Conservation (phyloP, 106 monocot genomes). For the Acorus calamus region DNA sequence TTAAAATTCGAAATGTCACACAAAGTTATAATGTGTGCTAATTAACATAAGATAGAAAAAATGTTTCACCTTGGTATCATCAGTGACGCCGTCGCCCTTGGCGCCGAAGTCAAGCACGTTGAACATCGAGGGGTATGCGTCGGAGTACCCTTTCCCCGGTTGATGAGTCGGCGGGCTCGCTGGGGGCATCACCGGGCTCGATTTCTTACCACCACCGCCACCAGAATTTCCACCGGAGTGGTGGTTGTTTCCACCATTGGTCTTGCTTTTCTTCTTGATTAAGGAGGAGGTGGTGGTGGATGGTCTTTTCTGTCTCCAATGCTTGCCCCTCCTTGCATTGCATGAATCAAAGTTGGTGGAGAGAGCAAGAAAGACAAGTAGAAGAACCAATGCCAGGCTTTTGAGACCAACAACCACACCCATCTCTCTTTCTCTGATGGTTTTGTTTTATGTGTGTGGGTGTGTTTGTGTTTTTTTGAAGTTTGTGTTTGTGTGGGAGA, state of each 20-base stretch:
- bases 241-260: background rate
- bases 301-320: conserved; percentile 38
- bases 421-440: background rate
- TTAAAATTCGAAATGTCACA: no score
- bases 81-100: conserved; percentile 8
- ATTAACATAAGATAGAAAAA: no score
- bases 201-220: background rate
- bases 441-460: no score
- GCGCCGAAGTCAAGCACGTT: conserved; percentile 16
- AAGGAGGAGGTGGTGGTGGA: conserved; percentile 17
- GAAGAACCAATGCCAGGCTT: conserved; percentile 33
- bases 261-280: conserved; percentile 30
- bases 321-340: conserved; percentile 50
- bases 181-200: background rate
- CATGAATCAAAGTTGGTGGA: conserved; percentile 28
- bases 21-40: no score
- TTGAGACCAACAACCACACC: conserved; percentile 26
- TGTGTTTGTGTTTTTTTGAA: no score
- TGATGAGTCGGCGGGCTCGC: conserved; percentile 2
- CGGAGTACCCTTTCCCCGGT: conserved; percentile 1
- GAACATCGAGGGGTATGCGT: conserved; percentile 1
- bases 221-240: no score
- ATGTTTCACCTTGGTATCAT: conserved; percentile 16
- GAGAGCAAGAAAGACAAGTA: conserved; percentile 26
- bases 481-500: no score